Evolutionary conservation across 75 land plant genomes (phyloP), one percentile per base, ranked within the genome.

Genomic region (Chamaecyparis obtusa): DNA sequence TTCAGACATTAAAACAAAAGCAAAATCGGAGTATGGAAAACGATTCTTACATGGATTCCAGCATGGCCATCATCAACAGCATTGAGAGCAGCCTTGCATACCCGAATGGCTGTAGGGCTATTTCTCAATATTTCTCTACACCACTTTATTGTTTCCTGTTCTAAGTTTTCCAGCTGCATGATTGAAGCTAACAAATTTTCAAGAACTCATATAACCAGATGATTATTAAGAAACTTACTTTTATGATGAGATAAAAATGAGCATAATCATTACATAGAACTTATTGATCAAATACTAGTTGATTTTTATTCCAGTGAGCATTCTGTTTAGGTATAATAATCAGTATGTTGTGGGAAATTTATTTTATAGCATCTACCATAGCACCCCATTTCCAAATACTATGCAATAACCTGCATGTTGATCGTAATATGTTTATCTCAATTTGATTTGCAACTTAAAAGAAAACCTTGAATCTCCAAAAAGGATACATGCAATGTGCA

Each of bases 61-160:
- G 96, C 99, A 90, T 96, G 99, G 48, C 99, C 97, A 89, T 96
- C 99, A 89, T 98, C 99, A 49, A 95, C 96, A 27, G 99, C 99
- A 87, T 98, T 98, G 2, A 98, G 89, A 64, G 99, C 90, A 79
- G 99, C 91, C 87, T 98, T 98, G 83, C 93, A 92, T 56, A 98
- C 91, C 2, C 99, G 95, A 51, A 98, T 91, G 1, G 99, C 99
- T 54, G 95, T 95, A 3, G 99, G 99, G 89, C 99, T 98, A 80
- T 98, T 96, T 37, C 92, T 87, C 54, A 96, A 85, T 33, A 98
- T 98, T 88, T 98, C 96, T 75, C 99, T 85, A 83, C 99, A 93
- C 99, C 99, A 98, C 86, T 93, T 93, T 27, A 95, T 85, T 15
- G 99, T 97, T 88, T 98, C 99, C 84, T 90, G 88, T 84, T 97